phyloP scores from a whole-genome alignment of 2,329 filamentous ascomycete genomes.

The Leptographium wingfieldii region DNA sequence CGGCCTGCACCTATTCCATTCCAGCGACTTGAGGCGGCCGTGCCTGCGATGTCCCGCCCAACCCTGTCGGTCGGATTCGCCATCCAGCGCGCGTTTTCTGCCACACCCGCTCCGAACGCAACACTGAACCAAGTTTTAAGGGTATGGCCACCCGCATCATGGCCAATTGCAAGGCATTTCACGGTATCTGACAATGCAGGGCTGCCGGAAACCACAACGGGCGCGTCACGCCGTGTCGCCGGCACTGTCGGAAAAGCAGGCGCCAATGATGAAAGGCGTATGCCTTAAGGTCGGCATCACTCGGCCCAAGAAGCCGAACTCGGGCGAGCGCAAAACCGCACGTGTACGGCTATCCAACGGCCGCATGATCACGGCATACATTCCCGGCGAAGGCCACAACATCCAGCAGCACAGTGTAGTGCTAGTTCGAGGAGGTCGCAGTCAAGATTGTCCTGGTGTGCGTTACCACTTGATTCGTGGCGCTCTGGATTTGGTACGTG shows the following conservation, averaged over 20 bases:
- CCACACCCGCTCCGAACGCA: slow-evolving; percentile 38
- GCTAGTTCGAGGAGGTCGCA: slow-evolving; percentile 80
- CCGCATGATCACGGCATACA: slow-evolving; percentile 81
- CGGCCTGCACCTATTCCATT: slow-evolving; percentile 17
- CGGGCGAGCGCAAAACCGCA: slow-evolving; percentile 89
- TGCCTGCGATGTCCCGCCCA: not conserved
- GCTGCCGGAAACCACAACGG: slow-evolving; percentile 66
- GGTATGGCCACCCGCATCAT: slow-evolving; percentile 19
- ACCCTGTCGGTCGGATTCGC: slow-evolving; percentile 9
- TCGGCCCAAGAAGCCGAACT: slow-evolving; percentile 98
- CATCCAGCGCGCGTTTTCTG: slow-evolving; percentile 19
- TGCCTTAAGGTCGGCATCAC: slow-evolving; percentile 89
- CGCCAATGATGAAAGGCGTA: slow-evolving; percentile 86
- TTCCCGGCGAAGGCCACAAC: slow-evolving; percentile 95
- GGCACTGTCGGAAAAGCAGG: slow-evolving; percentile 54
- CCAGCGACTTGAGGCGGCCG: slow-evolving; percentile 11
- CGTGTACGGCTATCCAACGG: slow-evolving; percentile 82
- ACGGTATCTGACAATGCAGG: slow-evolving; percentile 26
- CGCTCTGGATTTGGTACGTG: slow-evolving; percentile 78
- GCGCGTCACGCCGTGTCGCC: slow-evolving; percentile 82
- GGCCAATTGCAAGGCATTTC: not conserved
- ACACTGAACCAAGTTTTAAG: slow-evolving; percentile 64
- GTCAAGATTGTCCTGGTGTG: slow-evolving; percentile 97
- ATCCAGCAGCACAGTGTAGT: slow-evolving; percentile 98
- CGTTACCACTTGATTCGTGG: slow-evolving; percentile 89